Percentiles rank a stretch among this genome's conserved stretches.
phyloP scores from a whole-genome alignment of 441 rosid species.

The Omphalea diandra region DNA sequence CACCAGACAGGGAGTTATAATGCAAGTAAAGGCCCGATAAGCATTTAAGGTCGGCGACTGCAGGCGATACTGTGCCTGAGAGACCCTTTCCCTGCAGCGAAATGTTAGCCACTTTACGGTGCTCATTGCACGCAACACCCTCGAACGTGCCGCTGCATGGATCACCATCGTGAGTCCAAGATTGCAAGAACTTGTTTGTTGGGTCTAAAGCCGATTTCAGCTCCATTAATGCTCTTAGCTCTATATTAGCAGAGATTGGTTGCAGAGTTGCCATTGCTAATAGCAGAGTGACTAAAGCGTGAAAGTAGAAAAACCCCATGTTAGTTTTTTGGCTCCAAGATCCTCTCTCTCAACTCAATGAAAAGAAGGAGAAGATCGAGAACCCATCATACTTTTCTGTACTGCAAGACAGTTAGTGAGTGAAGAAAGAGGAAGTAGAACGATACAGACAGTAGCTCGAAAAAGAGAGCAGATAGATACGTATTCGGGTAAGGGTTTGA shows the following conservation, averaged over 20 bases:
- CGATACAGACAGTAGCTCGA: background rate
- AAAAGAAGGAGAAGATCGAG: background rate
- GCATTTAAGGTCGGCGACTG: constrained; percentile 62
- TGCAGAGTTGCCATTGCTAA: constrained; percentile 24
- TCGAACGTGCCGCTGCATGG: constrained; percentile 74
- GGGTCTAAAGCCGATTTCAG: constrained; percentile 84
- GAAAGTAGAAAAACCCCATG: constrained; percentile 32
- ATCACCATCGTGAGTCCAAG: constrained; percentile 61
- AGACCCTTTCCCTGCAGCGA: constrained; percentile 91
- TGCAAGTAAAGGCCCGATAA: constrained; percentile 91
- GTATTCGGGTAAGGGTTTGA: background rate
- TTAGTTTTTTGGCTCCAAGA: constrained; percentile 6
- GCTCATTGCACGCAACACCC: constrained; percentile 85
- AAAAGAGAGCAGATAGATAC: no score
- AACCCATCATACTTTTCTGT: no score
- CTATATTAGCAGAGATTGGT: constrained; percentile 48
- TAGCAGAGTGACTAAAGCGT: constrained; percentile 27
- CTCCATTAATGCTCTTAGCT: constrained; percentile 74
- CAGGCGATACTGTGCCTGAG: constrained; percentile 56
- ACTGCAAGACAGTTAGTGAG: no score
- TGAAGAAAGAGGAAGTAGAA: background rate
- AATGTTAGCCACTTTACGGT: constrained; percentile 65
- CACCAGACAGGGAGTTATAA: constrained; percentile 72
- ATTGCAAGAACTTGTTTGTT: constrained; percentile 49
- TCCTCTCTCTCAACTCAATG: constrained; percentile 5